phyloP scores from a whole-genome alignment of 2,329 filamentous ascomycete species.

The Mycosphaerelloides madeirae region DNA sequence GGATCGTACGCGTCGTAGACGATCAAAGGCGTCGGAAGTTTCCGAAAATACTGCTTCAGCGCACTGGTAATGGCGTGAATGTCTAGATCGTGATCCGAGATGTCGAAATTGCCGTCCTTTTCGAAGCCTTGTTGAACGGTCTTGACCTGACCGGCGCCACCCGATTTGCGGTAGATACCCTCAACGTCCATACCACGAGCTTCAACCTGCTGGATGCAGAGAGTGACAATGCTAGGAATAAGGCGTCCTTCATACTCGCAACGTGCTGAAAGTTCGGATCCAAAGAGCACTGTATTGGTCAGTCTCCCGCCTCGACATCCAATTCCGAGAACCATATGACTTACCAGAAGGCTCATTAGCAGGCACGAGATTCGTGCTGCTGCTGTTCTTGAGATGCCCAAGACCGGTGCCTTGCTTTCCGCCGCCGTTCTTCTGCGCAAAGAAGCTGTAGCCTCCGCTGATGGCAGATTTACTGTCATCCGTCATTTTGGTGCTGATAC shows the following conservation, averaged over 20 bases:
- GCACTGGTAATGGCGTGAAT: conserved; percentile 95
- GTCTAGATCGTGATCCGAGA: conserved; percentile 87
- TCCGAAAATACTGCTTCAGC: conserved; percentile 95
- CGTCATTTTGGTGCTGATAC: conserved; percentile 20
- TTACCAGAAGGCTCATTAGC: conserved; percentile 1
- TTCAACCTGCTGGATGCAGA: conserved; percentile 96
- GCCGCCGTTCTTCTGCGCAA: conserved; percentile 33
- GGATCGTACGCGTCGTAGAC: conserved; percentile 90
- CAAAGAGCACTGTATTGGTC: conserved; percentile 61
- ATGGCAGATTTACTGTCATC: conserved; percentile 11
- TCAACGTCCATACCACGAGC: conserved; percentile 94
- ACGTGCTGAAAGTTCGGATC: conserved; percentile 79
- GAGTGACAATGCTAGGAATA: conserved; percentile 83
- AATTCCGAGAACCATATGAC: background rate
- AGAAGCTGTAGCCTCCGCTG: conserved; percentile 31
- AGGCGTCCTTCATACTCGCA: conserved; percentile 83
- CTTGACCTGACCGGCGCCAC: conserved; percentile 86
- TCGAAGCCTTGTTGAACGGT: conserved; percentile 89
- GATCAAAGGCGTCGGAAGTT: conserved; percentile 80
- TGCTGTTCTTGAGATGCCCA: conserved; percentile 41
- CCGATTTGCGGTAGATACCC: conserved; percentile 96
- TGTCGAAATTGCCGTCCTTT: conserved; percentile 70
- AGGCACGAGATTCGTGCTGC: conserved; percentile 39
- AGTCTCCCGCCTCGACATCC: conserved; percentile 13
- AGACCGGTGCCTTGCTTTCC: conserved; percentile 24